Base-by-base conservation (phyloP, 352 stramenopile species). In the Phytophthora pinifolia region DNA sequence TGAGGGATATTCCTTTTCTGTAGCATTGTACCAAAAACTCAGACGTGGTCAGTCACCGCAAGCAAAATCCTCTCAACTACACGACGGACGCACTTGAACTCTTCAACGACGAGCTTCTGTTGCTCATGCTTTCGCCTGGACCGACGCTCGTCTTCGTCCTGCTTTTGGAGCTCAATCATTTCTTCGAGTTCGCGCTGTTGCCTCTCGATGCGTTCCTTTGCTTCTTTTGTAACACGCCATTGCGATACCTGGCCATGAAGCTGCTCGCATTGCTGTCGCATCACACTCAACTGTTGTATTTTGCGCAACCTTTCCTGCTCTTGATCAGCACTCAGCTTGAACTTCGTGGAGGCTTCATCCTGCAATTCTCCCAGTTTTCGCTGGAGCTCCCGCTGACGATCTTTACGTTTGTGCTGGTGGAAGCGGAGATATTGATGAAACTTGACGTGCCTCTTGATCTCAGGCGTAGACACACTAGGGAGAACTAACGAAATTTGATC, bases 351-450 rank as follows among this genome's bases (percentile, higher is more conserved):
- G 4, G 69, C 66, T 42, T 48, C 41, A 18, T 8, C 38, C 12
- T 76, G 53, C 6, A 82, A 34, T 14, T 82, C 59, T 0, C 54
- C n/a, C 20, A 70, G 34, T 13, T 65, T 74, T 3, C 76, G 54
- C 13, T 83, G 60, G 20, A 81, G 73, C 25, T 87, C 74, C 17
- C 51, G 57, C 6, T 67, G 59, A 2, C 76, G 69, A 46, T 88
- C 74, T 27, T 69, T 65, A 17, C 64, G 71, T 54, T 89, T 89
- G 5, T 84, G 62, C 10, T 76, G 58, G 35, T 74, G 72, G 45
- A 88, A 89, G 0, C 70, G 69, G 12, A 71, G 42, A 56, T 83
- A 61, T 9, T 81, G 76, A 30, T 90, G 74, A 32, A 86, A 90
- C 38, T 76, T 85, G 8, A 72, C 61, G 46, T 92, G 82, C 15